Evolutionary conservation across 495 filamentous ascomycete genomes (phyloP).

Genomic region (Friedmanniomyces simplex): DNA sequence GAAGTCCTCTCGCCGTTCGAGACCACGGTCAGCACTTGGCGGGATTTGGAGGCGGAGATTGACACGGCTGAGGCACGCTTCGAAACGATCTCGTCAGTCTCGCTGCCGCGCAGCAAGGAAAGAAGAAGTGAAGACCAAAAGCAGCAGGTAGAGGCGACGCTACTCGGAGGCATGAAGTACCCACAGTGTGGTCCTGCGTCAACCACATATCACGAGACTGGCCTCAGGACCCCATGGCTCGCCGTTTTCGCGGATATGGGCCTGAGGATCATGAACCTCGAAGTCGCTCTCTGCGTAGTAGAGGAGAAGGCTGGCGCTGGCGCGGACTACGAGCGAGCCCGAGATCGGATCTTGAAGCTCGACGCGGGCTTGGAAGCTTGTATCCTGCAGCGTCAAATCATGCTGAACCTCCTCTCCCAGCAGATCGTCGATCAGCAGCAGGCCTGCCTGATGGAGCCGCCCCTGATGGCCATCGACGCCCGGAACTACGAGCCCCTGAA

Average conservation of each 20-base stretch:
- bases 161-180: neutral
- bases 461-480: slow-evolving; percentile 5
- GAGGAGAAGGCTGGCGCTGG: neutral
- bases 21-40: neutral
- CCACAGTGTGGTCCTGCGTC: neutral
- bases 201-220: no score
- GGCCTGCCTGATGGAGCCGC: slow-evolving; percentile 1
- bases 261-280: slow-evolving; percentile 6
- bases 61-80: neutral
- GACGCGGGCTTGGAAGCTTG: neutral
- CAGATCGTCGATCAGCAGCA: slow-evolving; percentile 6
- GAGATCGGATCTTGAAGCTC: neutral
- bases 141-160: neutral
- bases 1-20: neutral
- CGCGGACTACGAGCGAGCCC: neutral
- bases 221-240: neutral
- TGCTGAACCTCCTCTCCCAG: neutral
- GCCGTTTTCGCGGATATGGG: neutral
- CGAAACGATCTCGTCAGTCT: neutral
- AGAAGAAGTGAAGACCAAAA: neutral
- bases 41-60: neutral
- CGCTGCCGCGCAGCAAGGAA: no score
- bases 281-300: slow-evolving; percentile 1
- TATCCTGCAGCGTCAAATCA: neutral
- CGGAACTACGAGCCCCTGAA: slow-evolving; percentile 16